A percentile compares a stretch with the other conserved stretches of the same genome.
Conservation (phyloP, 106 monocot species). For the Xerophyta viscosa region DNA sequence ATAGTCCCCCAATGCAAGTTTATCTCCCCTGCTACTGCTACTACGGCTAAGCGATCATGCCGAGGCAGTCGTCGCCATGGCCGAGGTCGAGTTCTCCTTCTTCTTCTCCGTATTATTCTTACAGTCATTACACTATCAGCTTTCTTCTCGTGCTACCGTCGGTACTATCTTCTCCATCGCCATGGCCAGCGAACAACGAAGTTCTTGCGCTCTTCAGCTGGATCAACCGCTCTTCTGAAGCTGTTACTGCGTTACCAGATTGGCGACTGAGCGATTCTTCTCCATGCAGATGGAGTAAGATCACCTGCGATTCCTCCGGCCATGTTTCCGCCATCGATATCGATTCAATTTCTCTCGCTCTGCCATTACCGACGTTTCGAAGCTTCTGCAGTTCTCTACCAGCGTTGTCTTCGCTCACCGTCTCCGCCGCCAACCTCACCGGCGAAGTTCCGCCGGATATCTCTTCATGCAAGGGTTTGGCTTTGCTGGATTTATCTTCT, state of each 20-base stretch:
- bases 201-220: conserved; percentile 27
- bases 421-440: conserved; percentile 67
- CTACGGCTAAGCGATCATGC: conserved; percentile 29
- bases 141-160: neutral
- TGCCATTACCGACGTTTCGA: conserved; percentile 16
- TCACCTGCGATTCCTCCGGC: conserved; percentile 28
- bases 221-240: conserved; percentile 19
- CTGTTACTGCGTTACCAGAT: conserved; percentile 13
- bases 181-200: conserved; percentile 9
- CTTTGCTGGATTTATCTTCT: conserved; percentile 48
- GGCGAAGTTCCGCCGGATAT: conserved; percentile 41
- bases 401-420: conserved; percentile 23
- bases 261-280: conserved; percentile 40
- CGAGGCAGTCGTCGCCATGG: conserved; percentile 23
- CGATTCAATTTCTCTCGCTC: conserved; percentile 38
- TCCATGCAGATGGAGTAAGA: conserved; percentile 74
- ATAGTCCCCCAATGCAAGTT: conserved; percentile 7
- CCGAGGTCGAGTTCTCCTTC: neutral
- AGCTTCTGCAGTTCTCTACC: conserved; percentile 30
- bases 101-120: neutral
- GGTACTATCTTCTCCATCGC: neutral
- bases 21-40: conserved; percentile 33
- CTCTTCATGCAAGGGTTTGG: conserved; percentile 24
- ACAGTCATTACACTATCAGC: neutral
- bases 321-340: conserved; percentile 35